phyloP scores from a whole-genome alignment of 257 asterid genomes.

The Plantago major region DNA sequence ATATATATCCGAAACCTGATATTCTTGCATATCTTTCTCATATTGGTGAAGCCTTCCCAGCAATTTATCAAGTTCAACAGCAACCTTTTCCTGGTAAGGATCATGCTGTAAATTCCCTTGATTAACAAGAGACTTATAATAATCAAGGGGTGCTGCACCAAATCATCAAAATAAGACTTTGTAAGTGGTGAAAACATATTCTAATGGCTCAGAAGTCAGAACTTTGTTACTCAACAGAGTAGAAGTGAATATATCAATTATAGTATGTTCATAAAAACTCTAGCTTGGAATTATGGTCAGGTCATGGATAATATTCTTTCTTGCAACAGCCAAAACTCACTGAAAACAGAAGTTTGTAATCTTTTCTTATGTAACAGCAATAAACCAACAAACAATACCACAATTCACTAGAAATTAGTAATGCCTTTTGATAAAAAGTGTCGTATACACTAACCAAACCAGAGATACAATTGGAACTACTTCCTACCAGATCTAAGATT shows the following conservation, averaged over 20 bases:
- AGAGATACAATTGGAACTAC: too few relatives aligned
- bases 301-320: neutral
- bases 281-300: slow-evolving; percentile 6
- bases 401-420: neutral
- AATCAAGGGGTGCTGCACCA: slow-evolving; percentile 68
- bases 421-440: neutral
- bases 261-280: neutral
- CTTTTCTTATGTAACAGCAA: neutral
- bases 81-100: slow-evolving; percentile 84
- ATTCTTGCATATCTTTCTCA: slow-evolving; percentile 88
- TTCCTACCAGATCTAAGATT: too few relatives aligned
- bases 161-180: neutral
- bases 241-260: neutral
- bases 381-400: neutral
- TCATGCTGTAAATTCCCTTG: slow-evolving; percentile 87
- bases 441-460: too few relatives aligned
- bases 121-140: slow-evolving; percentile 68
- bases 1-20: slow-evolving; percentile 44
- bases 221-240: neutral
- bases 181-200: neutral
- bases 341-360: slow-evolving; percentile 12
- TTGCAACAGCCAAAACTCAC: slow-evolving; percentile 4
- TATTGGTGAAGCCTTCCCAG: slow-evolving; percentile 72
- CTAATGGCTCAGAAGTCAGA: neutral
- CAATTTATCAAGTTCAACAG: slow-evolving; percentile 67